Evolutionary conservation across 1,139 yeast species (phyloP).

Genomic region (Candida smagusa): DNA sequence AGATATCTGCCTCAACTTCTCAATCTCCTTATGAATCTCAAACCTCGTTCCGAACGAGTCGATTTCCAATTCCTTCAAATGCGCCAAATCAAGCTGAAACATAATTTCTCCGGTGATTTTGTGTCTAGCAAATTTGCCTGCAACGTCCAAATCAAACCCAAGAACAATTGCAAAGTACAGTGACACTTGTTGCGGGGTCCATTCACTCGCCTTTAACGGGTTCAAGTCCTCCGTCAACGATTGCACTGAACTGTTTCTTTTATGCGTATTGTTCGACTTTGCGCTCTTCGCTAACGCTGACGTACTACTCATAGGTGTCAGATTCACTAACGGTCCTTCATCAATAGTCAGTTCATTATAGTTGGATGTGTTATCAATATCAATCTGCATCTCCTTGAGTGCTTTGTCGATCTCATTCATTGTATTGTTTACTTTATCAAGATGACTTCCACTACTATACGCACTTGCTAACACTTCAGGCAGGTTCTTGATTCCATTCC

Average conservation of each 20-base stretch:
- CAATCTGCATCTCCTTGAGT: slow-evolving; percentile 60
- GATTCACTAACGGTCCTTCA: neutral
- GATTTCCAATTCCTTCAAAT: slow-evolving; percentile 87
- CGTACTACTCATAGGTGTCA: neutral
- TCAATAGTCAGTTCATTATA: neutral
- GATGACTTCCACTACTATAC: neutral
- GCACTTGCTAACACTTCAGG: neutral
- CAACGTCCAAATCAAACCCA: slow-evolving; percentile 71
- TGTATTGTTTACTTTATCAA: slow-evolving; percentile 47
- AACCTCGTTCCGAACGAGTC: slow-evolving; percentile 92
- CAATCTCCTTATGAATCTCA: slow-evolving; percentile 87
- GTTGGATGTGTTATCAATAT: slow-evolving; percentile 10
- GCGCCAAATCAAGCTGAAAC: slow-evolving; percentile 79
- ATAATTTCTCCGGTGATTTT: slow-evolving; percentile 85
- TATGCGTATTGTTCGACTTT: slow-evolving; percentile 3
- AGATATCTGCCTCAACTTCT: slow-evolving; percentile 48
- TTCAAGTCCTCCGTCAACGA: slow-evolving; percentile 37
- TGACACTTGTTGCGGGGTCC: slow-evolving; percentile 88
- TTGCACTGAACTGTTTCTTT: slow-evolving; percentile 11
- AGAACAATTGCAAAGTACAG: slow-evolving; percentile 62
- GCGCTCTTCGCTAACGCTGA: neutral
- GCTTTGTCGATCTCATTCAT: slow-evolving; percentile 85
- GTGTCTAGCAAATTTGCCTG: slow-evolving; percentile 80
- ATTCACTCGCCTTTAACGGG: slow-evolving; percentile 51
- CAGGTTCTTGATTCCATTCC: slow-evolving; percentile 13